Percentiles rank a stretch among this genome's conserved stretches.
Conservation (phyloP, 2,329 filamentous ascomycete species). For the Alternaria gansuensis region DNA sequence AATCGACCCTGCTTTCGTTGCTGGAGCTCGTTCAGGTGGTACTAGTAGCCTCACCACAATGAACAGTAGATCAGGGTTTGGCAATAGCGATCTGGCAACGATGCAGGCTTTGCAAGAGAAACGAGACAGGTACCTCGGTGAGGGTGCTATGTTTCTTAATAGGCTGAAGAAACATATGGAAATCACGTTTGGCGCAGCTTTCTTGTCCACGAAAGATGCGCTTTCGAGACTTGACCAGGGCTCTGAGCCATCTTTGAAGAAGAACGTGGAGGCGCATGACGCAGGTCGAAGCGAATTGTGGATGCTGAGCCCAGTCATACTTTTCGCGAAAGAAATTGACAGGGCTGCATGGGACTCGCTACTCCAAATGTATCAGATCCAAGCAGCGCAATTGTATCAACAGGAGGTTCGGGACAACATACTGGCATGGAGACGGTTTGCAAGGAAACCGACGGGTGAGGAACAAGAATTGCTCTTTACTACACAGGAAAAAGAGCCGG, state of each 20-base stretch:
- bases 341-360: constrained; percentile 80
- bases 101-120: constrained; percentile 97
- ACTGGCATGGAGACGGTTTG: constrained; percentile 80
- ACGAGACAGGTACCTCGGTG: constrained; percentile 84
- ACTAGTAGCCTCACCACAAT: constrained; percentile 21
- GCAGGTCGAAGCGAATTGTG: constrained; percentile 77
- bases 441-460: constrained; percentile 76
- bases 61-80: constrained; percentile 65
- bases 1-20: constrained; percentile 82
- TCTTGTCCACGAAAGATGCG: constrained; percentile 72
- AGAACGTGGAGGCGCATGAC: constrained; percentile 74
- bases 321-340: constrained; percentile 89
- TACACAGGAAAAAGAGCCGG: constrained; percentile 85
- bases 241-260: constrained; percentile 63
- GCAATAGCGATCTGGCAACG: constrained; percentile 76
- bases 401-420: constrained; percentile 82
- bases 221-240: constrained; percentile 61
- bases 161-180: constrained; percentile 84
- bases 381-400: constrained; percentile 79
- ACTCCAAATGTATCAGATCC: constrained; percentile 81
- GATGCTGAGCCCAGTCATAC: constrained; percentile 85
- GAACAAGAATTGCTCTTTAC: constrained; percentile 90
- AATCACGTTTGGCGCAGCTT: constrained; percentile 78
- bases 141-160: constrained; percentile 78
- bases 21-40: constrained; percentile 54